A percentile compares a stretch with the other conserved stretches of the same genome.
These are phyloP conservation scores for Sporobolomyces pararoseus DNA, from an alignment of 768 basidiomycete genomes.

Conservation along the genomic window DNA sequence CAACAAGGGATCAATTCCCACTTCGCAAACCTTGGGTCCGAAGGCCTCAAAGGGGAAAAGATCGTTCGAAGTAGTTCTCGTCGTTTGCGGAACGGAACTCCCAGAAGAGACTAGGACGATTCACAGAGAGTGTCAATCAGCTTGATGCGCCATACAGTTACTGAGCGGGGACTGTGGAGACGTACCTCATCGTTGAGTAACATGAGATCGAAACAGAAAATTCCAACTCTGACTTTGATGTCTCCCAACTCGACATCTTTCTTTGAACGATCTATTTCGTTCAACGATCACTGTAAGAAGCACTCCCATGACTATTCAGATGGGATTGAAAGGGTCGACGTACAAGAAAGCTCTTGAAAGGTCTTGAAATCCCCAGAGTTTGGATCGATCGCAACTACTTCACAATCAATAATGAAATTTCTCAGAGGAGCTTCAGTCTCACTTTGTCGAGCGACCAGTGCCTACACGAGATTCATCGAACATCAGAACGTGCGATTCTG, in stretches of 20 bases:
- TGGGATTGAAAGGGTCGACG: neutral
- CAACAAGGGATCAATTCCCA: slow-evolving; percentile 58
- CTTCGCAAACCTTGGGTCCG: slow-evolving; percentile 57
- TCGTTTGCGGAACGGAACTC: slow-evolving; percentile 66
- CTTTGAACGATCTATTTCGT: slow-evolving; percentile 57
- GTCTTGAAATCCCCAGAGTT: slow-evolving; percentile 62
- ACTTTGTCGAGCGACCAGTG: neutral
- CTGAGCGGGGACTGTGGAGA: no score
- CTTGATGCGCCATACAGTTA: no score
- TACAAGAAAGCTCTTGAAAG: slow-evolving; percentile 76
- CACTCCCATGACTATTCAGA: neutral
- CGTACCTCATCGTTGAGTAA: slow-evolving; percentile 72
- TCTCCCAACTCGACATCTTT: slow-evolving; percentile 74
- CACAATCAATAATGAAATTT: slow-evolving; percentile 78
- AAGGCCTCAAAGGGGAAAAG: slow-evolving; percentile 59
- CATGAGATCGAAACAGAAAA: slow-evolving; percentile 87
- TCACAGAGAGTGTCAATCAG: no score
- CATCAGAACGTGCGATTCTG: neutral
- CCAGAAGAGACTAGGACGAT: slow-evolving; percentile 70
- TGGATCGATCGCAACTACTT: slow-evolving; percentile 71
- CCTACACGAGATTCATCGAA: neutral
- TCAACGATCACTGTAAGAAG: no score
- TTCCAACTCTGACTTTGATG: slow-evolving; percentile 72
- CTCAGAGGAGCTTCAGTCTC: slow-evolving; percentile 44
- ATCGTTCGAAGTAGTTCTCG: slow-evolving; percentile 61